Percentiles rank a stretch among this genome's conserved stretches.
Conservation (phyloP, 306 rosid species). For the Trichosanthes cucumerina region DNA sequence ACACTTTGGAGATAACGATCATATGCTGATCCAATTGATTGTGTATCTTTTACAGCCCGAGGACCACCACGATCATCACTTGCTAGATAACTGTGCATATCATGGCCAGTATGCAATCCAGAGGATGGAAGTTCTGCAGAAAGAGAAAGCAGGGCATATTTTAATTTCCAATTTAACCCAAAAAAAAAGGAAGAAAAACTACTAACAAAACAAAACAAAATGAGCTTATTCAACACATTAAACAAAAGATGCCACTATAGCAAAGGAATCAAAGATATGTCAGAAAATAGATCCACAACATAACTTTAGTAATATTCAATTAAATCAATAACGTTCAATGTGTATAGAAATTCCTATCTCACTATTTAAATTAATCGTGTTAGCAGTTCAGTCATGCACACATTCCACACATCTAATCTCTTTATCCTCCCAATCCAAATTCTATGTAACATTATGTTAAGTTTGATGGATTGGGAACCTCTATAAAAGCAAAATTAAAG, state of each 20-base stretch:
- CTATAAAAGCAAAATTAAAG: not conserved
- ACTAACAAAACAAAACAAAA: not conserved
- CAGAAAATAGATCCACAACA: not conserved
- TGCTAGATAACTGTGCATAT: conserved; percentile 50
- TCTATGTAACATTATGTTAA: not conserved
- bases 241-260: not conserved
- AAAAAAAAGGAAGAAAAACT: not conserved
- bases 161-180: not conserved
- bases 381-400: not conserved
- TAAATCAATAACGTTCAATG: not conserved
- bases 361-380: not conserved
- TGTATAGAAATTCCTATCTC: not conserved
- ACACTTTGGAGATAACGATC: conserved; percentile 87
- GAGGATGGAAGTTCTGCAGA: conserved; percentile 42
- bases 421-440: not conserved
- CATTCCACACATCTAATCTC: not conserved
- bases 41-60: conserved; percentile 42
- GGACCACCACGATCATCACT: conserved; percentile 48
- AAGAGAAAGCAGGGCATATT: not conserved
- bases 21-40: conserved; percentile 68
- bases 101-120: conserved; percentile 49
- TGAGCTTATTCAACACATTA: not conserved
- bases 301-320: not conserved
- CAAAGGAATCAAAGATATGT: not conserved
- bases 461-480: not conserved